Evolutionary conservation across 805 yeast species (phyloP), one percentile per base, ranked within the genome.

Genomic region (Barnettozyma salicaria): DNA sequence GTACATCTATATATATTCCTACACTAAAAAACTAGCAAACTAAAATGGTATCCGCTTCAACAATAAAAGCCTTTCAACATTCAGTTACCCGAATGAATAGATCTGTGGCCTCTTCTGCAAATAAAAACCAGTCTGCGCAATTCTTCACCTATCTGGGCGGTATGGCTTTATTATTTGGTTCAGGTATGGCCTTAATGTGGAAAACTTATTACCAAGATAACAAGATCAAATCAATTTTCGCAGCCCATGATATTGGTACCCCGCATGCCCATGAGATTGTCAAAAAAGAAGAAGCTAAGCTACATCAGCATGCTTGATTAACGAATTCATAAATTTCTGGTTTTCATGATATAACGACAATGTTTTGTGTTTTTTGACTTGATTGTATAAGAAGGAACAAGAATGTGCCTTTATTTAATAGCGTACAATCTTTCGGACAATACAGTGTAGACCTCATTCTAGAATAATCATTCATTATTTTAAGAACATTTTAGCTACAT

Each of bases 1-100:
- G 7, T 12, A 29, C 19, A 19, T 25, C n/a, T 19, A 9, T 13
- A 30, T 20, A 30, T 20, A 20, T 19, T 20, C n/a, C 33, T 7
- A 8, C 18, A 7, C 13, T 3, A 12, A n/a, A 18, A 19, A n/a
- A n/a, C n/a, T n/a, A n/a, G 17, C 7, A 16, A n/a, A 22, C 19
- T 3, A 40, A 24, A 39, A 53, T 53, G 58, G 58, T 53, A n/a
- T 47, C 55, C 19, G 37, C 44, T 20, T 43, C 58, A 13, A 17
- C 44, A 7, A 27, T 42, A 21, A 50, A 49, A 47, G 40, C 44
- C 12, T 44, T 54, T 36, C 55, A 50, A 29, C 34, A 42, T 12
- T 46, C 59, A 13, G 30, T 48, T 21, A 18, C 39, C 6, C 44
- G 50, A 41, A 36, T 52, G 32, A 53, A 46, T 40, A 46, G 36